Conservation (phyloP, 2,329 filamentous ascomycete genomes). For the Chalaropsis thielavioides region DNA sequence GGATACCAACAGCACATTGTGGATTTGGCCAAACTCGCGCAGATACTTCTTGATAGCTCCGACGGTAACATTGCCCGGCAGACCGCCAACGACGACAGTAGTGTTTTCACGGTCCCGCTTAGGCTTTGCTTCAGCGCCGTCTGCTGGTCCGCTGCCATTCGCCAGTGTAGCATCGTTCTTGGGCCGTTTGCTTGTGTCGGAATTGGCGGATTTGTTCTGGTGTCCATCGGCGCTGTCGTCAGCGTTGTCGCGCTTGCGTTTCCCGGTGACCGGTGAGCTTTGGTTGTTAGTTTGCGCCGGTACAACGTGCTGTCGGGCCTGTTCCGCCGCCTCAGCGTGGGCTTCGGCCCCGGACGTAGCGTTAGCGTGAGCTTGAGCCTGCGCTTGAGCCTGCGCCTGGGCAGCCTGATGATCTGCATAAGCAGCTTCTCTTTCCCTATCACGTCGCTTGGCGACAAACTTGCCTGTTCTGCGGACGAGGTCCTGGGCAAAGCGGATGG, state of each 20-base stretch:
- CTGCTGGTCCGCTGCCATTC: background rate
- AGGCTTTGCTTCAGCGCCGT: conserved; percentile 23
- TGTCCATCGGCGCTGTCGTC: conserved; percentile 18
- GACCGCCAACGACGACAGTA: conserved; percentile 63
- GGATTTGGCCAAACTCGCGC: conserved; percentile 73
- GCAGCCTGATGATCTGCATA: conserved; percentile 27
- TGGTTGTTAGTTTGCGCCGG: background rate
- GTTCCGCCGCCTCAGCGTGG: background rate
- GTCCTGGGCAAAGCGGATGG: conserved; percentile 59
- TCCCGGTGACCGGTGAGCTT: conserved; percentile 33
- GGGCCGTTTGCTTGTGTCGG: conserved; percentile 45
- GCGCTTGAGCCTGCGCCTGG: conserved; percentile 20
- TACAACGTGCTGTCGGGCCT: background rate
- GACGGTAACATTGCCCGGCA: conserved; percentile 56
- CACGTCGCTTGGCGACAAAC: conserved; percentile 46
- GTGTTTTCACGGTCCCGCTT: conserved; percentile 87
- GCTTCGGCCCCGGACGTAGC: conserved; percentile 20
- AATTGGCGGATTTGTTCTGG: conserved; percentile 29
- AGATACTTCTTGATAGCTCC: conserved; percentile 78
- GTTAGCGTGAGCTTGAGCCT: conserved; percentile 19
- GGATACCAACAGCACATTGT: conserved; percentile 54
- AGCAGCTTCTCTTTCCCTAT: conserved; percentile 46
- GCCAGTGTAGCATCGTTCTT: conserved; percentile 30
- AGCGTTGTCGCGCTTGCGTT: conserved; percentile 60
- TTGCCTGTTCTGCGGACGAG: conserved; percentile 56